Evolutionary conservation across 441 rosid species (phyloP), one percentile per base, ranked within the genome.

Genomic region (Eruca vesicaria): DNA sequence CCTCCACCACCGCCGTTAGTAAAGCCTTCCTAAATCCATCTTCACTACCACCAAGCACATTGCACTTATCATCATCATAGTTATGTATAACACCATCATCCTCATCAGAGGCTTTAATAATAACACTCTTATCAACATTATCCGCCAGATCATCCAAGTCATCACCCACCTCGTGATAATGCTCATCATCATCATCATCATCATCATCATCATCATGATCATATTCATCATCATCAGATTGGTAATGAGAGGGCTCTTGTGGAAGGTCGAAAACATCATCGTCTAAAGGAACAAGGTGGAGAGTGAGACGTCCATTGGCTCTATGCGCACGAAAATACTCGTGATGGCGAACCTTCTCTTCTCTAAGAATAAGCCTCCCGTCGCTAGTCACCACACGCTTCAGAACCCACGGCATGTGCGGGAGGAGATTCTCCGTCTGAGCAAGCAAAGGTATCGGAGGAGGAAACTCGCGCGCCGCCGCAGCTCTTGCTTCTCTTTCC

Each of bases 361-460:
- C 85, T 29, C 81, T 78, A 8, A 83, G 66, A 10, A 86, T 82
- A 20, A 86, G 82, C 68, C 89, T 80, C 32, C 87, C 89, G 68
- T 86, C 89, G 61, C 65, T 55, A 2, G 89, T 83, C 75, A 83
- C 82, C n/a, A 80, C 80, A 71, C 89, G 81, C 32, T 32, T 68
- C 2, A 86, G 76, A 52, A 82, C 78, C 89, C 87, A 86, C 11
- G 87, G 87, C 89, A 80, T 80, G 78, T 80, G 83, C 1, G 83
- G 79, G 9, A 55, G 79, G 36, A 75, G 81, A 76, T 85, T 80
- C 81, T 31, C 87, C 5, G 89, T 83, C 53, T 79, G 86, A 28
- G 89, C 85, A 0, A 83, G 81, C 69, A 74, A 66, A 53, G 75
- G 70, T 62, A 68, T 69, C 50, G 73, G 76, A 26, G 80, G 82